A percentile compares a stretch with the other conserved stretches of the same genome.
These are phyloP conservation scores for Toxicodendron radicans DNA, from an alignment of 345 rosid species.

Conservation along the genomic window DNA sequence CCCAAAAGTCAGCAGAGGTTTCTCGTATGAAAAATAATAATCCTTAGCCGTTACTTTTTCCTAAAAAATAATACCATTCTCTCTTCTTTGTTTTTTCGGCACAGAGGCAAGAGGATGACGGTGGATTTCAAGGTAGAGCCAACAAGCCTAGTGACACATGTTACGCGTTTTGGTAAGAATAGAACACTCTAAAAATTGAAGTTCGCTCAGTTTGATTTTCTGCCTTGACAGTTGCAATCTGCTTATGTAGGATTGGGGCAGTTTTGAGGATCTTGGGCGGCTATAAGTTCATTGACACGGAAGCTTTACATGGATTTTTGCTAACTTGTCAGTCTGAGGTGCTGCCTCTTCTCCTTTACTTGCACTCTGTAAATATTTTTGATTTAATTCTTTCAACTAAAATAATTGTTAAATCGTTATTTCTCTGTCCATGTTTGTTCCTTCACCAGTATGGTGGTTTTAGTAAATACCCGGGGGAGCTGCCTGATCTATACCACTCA, in stretches of 20 bases:
- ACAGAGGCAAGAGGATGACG: slow-evolving; percentile 81
- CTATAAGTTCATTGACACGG: slow-evolving; percentile 50
- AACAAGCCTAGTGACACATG: slow-evolving; percentile 93
- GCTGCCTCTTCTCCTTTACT: slow-evolving; percentile 22
- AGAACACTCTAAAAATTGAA: not conserved
- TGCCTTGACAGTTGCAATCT: slow-evolving; percentile 8
- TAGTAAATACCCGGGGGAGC: slow-evolving; percentile 61
- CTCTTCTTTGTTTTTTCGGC: not conserved
- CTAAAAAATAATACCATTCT: not conserved
- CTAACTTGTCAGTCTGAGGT: slow-evolving; percentile 85
- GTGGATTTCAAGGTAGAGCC: slow-evolving; percentile 92
- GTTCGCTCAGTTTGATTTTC: slow-evolving; percentile 13
- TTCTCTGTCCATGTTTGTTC: too few species aligned
- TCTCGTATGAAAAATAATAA: not conserved
- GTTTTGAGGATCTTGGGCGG: slow-evolving; percentile 72
- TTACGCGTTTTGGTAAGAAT: slow-evolving; percentile 87
- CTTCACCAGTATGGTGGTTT: slow-evolving; percentile 74
- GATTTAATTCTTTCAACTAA: not conserved
- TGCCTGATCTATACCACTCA: slow-evolving; percentile 83
- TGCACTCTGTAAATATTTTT: not conserved
- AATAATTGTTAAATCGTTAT: too few species aligned
- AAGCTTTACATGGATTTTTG: slow-evolving; percentile 61
- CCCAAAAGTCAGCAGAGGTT: not conserved
- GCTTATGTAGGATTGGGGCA: slow-evolving; percentile 68
- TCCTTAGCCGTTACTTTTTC: slow-evolving; percentile 3